Percentiles rank a stretch among this genome's conserved stretches.
These are phyloP conservation scores for Pleurotus ostreatus DNA, from an alignment of 768 basidiomycete genomes.

Conservation along the genomic window DNA sequence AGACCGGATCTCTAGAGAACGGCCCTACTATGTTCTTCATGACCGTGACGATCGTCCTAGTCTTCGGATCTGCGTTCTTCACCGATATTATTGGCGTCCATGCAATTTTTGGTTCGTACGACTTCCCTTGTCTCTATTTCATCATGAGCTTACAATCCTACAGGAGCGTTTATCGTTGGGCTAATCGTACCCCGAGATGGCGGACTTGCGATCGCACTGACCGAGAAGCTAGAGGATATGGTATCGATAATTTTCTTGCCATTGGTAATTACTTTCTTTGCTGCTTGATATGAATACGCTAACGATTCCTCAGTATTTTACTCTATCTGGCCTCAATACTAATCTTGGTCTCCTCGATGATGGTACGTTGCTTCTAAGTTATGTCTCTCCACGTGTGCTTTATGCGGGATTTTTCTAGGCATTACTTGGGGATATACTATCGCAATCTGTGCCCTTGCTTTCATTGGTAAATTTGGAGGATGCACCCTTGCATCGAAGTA, in stretches of 20 bases:
- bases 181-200: constrained; percentile 85
- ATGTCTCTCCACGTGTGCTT: neutral
- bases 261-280: constrained; percentile 42
- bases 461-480: constrained; percentile 85
- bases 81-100: constrained; percentile 92
- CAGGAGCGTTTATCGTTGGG: constrained; percentile 80
- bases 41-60: constrained; percentile 73
- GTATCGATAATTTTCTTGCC: constrained; percentile 88
- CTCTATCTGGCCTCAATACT: constrained; percentile 86
- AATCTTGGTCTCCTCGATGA: constrained; percentile 80
- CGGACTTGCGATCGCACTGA: constrained; percentile 81
- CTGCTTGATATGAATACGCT: neutral
- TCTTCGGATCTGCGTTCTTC: constrained; percentile 88
- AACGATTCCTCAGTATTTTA: constrained; percentile 67
- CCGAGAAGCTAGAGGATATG: constrained; percentile 96
- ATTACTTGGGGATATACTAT: constrained; percentile 88
- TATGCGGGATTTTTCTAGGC: constrained; percentile 28
- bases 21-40: constrained; percentile 89
- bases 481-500: constrained; percentile 68
- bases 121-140: neutral
- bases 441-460: constrained; percentile 75
- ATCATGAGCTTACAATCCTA: neutral
- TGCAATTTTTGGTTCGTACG: constrained; percentile 73
- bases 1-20: constrained; percentile 76
- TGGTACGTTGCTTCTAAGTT: constrained; percentile 33